Evolutionary conservation across 805 yeast genomes (phyloP).

Genomic region (Yamadazyma olivae): DNA sequence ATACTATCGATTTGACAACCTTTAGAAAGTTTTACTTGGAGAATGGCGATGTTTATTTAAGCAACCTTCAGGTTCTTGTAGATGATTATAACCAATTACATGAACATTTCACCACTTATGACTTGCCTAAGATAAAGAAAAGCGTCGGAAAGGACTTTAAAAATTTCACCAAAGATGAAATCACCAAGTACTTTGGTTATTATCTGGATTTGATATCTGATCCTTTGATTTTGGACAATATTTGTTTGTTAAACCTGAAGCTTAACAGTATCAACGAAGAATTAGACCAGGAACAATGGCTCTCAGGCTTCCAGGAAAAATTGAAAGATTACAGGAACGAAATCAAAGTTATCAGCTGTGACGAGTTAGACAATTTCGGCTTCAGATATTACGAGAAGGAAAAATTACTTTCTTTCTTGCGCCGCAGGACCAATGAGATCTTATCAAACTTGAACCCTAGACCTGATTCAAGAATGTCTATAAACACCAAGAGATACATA

Average conservation of each 20-base stretch:
- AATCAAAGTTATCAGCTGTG: no score
- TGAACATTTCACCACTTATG: slow-evolving; percentile 4
- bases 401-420: slow-evolving; percentile 16
- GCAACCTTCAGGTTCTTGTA: slow-evolving; percentile 8
- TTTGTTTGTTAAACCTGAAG: not conserved
- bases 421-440: slow-evolving; percentile 15
- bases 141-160: slow-evolving; percentile 10
- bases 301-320: no score
- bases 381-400: not conserved
- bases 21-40: slow-evolving; percentile 2
- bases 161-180: slow-evolving; percentile 10
- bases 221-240: slow-evolving; percentile 12
- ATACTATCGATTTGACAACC: not conserved
- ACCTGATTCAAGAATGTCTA: no score
- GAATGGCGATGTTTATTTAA: slow-evolving; percentile 9
- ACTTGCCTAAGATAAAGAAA: slow-evolving; percentile 5
- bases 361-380: slow-evolving; percentile 14
- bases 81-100: slow-evolving; percentile 9
- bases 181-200: slow-evolving; percentile 12
- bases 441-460: no score
- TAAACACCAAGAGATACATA: no score
- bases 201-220: slow-evolving; percentile 10
- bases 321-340: no score
- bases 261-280: no score
- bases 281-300: not conserved